These are phyloP conservation scores for Venturia oleaginea DNA, from an alignment of 2,329 filamentous ascomycete genomes.

Conservation along the genomic window DNA sequence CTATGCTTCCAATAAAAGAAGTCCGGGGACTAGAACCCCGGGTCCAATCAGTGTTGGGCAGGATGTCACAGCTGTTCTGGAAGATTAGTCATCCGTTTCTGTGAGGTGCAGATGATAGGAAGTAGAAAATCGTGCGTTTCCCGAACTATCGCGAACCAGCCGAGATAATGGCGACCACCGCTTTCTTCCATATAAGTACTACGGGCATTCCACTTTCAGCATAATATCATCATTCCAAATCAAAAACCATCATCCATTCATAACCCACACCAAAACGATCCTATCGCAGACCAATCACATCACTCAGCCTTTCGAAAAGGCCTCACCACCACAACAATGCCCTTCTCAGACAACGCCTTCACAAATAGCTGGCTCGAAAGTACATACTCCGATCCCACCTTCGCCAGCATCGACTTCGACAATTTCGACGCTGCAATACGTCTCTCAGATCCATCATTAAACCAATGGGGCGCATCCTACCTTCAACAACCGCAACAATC, in stretches of 20 bases:
- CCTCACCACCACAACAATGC: not conserved
- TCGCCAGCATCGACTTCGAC: not conserved
- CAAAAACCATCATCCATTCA: not conserved
- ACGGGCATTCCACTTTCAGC: not conserved
- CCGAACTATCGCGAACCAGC: not conserved
- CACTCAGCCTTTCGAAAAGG: not conserved
- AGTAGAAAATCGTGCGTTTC: no score
- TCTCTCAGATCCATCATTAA: not conserved
- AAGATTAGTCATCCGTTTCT: no score
- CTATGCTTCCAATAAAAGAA: no score
- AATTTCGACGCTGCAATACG: not conserved
- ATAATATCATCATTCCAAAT: not conserved
- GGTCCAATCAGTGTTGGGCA: no score
- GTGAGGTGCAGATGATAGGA: not conserved
- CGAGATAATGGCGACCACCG: not conserved
- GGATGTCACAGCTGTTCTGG: no score
- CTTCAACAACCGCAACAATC: not conserved
- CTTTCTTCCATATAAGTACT: not conserved
- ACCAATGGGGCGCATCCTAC: not conserved
- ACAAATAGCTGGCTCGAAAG: not conserved
- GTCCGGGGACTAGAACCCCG: no score
- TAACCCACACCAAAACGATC: not conserved
- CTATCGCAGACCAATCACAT: not conserved
- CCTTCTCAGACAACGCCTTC: not conserved
- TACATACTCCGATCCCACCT: not conserved